Evolutionary conservation across 2,329 filamentous ascomycete genomes (phyloP), one percentile per base, ranked within the genome.

Genomic region (Remersonia thermophila): DNA sequence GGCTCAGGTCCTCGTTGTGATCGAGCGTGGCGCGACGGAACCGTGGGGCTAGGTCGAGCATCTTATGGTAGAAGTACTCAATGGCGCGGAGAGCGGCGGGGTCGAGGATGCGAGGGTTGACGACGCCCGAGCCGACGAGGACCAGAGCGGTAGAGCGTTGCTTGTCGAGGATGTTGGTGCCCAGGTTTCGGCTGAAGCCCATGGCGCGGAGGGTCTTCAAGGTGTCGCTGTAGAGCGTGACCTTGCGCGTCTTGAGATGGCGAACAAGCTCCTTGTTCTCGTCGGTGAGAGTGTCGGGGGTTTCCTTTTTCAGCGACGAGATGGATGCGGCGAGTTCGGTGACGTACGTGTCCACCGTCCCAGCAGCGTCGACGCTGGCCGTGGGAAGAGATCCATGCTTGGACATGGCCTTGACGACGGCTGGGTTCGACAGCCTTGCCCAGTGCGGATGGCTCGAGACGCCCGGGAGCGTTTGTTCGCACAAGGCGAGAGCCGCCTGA

Each of bases 221-320:
- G 0, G 83, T 87, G 48, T 96, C 89, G 1, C 85, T 83, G 49
- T 93, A 91, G 11, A 96, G 70, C 48, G 86, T 87, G 30, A 85
- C 77, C 61, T 98, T 98, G 49, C 84, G 74, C 3, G 76, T 77
- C 64, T 95, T 96, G 47, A 96, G 73, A 55, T 95, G 84, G 57
- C 93, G 87, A 42, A 95, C 75, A 12, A 71, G 57, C 9, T 78
- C 71, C 53, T 87, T 89, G 56, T 91, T 95, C 30, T 94, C 87
- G 17, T 94, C 83, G 0, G 73, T 94, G 31, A 93, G 61, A n/a
- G 70, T 68, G 0, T 72, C 65, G 0, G 91, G 91, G 0, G 91
- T 98, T 45, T 85, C 81, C 40, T 85, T 84, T 45, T 80, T 80
- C 40, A 96, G 71, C 41, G 86, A 76, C 2, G 71, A 62, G 45